Evolutionary conservation across 371 early-diverging fungal species (phyloP), one percentile per base, ranked within the genome.

Genomic region (Mortierella sp.): DNA sequence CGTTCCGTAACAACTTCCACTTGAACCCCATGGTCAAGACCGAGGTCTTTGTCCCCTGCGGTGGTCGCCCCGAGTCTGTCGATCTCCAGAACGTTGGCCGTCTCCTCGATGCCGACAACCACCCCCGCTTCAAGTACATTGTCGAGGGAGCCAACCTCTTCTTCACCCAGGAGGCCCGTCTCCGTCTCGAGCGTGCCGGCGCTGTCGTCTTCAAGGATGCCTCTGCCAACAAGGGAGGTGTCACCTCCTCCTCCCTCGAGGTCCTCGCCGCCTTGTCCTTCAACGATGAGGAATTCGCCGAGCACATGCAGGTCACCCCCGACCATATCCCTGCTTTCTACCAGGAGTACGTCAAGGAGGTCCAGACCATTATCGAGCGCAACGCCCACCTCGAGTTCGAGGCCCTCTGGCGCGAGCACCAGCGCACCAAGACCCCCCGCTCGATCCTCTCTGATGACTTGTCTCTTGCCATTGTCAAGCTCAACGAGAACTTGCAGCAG

Each of bases 121-220:
- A 91, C 61, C 95, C 98, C 26, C 91, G 97, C 37, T 99, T 96
- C 95, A 98, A 99, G 92, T 99, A 98, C 90, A 94, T 99, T 88
- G 98, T 98, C 59, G 99, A 99, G 90, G 99, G 99, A 79, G 99
- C 99, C 88, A 99, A 99, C 90, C 88, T 99, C 82, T 99, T 99
- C 96, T 97, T 99, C 79, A 99, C 99, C 5, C 99, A 97, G 88
- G 99, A 99, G 87, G 99, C 99, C 13, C 98, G 99, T 89, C 93
- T 99, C 51, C 95, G 96, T 37, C 91, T 99, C 37, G 99, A 99
- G 87, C 96, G 97, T 89, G 95, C 96, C 46, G 99, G 99, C 73
- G 93, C 94, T 73, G 90, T 98, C 61, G 94, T 98, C 80, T 98
- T 98, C 93, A 99, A 99, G 93, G 99, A 99, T 89, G 98, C 99